Base-by-base conservation (phyloP, 805 yeast genomes). In the Saccharomyces jurei region DNA sequence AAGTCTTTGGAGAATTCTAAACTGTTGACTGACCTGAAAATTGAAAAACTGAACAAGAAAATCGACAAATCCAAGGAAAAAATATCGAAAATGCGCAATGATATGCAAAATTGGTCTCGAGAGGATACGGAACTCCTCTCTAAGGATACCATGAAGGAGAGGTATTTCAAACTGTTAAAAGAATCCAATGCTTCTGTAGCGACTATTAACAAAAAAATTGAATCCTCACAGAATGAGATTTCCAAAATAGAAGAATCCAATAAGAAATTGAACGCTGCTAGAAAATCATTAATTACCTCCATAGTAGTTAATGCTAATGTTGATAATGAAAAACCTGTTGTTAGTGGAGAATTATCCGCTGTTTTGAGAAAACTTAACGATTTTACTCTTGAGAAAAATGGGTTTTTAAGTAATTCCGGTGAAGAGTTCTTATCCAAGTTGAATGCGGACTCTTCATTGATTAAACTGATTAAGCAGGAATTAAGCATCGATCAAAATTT, bases 1-100 rank as follows among this genome's bases (percentile, higher is more conserved):
- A 68, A 67, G 54, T 64, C 70, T 2, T 55, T 69, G 49, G 73
- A 69, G 51, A 68, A 68, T 55, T 61, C 69, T 10, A 69, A 68
- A 52, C 49, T 68, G 13, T 56, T 67, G 28, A 61, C 64, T 50
- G 73, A 69, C 50, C 54, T 67, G 49, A 67, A 69, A 51, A 52
- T 63, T 49, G 66, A 63, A 22, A 68, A 68, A 52, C 49, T 66
- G 13, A 62, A 60, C 41, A 63, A 64, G 51, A 67, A 65, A 22
- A 65, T 69, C 22, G 60, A 59, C 13, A 64, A 61, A 22, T 48
- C 63, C n/a, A 53, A 54, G 21, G 50, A 55, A 8, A 69, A 68
- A 48, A 59, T 63, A 5, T 41, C 41, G 6, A 67, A 60, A 52
- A 67, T 69, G 71, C 58, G 65, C 25, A 54, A 56, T 4, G 69